phyloP scores from a whole-genome alignment of 202 grass and related monocot genomes.

The Setaria viridis region DNA sequence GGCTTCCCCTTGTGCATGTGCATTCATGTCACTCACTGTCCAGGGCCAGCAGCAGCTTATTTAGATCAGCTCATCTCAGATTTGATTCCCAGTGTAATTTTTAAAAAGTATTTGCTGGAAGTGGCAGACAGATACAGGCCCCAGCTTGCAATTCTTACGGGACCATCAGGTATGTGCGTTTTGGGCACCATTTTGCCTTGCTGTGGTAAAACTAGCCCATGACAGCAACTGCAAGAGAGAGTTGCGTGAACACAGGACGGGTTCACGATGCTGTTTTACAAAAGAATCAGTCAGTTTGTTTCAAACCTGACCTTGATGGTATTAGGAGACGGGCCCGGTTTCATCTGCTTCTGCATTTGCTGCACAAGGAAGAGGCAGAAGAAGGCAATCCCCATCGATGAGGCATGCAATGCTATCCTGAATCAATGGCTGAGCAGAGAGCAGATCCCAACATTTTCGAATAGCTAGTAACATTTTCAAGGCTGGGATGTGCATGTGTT shows the following conservation, averaged over 20 bases:
- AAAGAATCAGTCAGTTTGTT: neutral
- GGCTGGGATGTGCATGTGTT: neutral
- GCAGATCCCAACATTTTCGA: neutral
- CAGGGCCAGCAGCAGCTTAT: neutral
- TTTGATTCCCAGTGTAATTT: neutral
- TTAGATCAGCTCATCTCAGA: neutral
- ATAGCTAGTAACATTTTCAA: neutral
- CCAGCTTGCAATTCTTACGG: neutral
- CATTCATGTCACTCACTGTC: slow-evolving; percentile 13
- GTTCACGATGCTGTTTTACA: neutral
- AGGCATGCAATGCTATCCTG: neutral
- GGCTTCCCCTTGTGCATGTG: slow-evolving; percentile 34
- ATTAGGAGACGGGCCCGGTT: neutral
- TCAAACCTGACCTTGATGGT: neutral
- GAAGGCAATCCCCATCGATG: no score
- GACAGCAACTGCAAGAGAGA: neutral
- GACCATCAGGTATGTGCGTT: neutral
- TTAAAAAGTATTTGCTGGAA: neutral
- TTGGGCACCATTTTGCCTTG: neutral
- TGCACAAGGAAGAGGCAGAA: neutral
- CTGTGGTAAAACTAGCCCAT: neutral
- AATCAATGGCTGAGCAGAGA: neutral
- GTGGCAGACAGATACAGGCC: neutral
- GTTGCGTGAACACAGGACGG: neutral
- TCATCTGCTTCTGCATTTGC: neutral